A percentile compares a stretch with the other conserved stretches of the same genome.
Evolutionary conservation across 805 yeast genomes (phyloP).

Genomic region (Saturnispora bothae): DNA sequence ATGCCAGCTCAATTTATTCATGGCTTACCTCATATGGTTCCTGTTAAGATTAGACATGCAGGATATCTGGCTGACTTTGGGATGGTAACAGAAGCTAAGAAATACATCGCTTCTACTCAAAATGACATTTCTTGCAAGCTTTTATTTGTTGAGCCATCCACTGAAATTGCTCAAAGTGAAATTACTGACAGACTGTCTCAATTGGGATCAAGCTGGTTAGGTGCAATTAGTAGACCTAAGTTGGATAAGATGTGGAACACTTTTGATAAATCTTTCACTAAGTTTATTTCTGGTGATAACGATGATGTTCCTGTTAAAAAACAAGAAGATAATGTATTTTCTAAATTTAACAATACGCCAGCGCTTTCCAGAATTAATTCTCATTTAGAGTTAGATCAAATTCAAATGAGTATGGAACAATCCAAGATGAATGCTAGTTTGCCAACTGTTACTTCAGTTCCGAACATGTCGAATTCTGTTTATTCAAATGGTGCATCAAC

Average conservation of each 20-base stretch:
- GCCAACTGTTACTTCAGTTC: constrained; percentile 1
- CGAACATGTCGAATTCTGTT: background rate
- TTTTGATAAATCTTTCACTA: constrained; percentile 66
- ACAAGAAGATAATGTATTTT: constrained; percentile 47
- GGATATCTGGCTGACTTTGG: constrained; percentile 62
- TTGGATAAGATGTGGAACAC: constrained; percentile 80
- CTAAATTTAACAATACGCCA: constrained; percentile 57
- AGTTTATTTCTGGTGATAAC: constrained; percentile 60
- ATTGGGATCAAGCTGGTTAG: constrained; percentile 59
- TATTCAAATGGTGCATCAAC: constrained; percentile 1
- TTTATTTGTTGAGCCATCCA: constrained; percentile 25
- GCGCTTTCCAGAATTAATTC: constrained; percentile 50
- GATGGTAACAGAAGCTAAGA: constrained; percentile 44
- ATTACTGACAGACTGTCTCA: constrained; percentile 40
- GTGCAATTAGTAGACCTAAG: constrained; percentile 33
- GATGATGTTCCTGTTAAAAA: constrained; percentile 47
- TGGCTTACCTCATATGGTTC: constrained; percentile 41
- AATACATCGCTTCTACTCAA: constrained; percentile 45
- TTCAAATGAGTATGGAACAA: background rate
- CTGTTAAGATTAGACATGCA: constrained; percentile 59
- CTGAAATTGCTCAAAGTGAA: constrained; percentile 26
- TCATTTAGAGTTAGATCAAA: constrained; percentile 23
- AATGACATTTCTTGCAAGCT: constrained; percentile 30
- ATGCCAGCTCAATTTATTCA: constrained; percentile 26
- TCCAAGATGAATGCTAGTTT: background rate